Evolutionary conservation across 2,329 filamentous ascomycete species (phyloP), one percentile per base, ranked within the genome.

Genomic region (Ophiostoma sp.): DNA sequence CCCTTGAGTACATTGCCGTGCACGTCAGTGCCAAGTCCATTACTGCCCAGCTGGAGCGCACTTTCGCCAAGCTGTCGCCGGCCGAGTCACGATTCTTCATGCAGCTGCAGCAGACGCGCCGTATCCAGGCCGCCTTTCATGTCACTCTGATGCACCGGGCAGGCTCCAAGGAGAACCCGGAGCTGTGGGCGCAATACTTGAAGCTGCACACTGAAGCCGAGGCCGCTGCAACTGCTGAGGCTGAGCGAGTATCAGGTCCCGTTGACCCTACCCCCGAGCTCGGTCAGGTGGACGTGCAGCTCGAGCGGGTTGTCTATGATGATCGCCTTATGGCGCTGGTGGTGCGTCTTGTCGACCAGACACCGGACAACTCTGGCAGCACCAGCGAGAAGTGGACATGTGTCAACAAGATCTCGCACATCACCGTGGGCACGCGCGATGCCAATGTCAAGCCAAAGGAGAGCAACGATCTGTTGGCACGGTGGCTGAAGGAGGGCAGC

Each of bases 91-190:
- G 81, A 31, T 89, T 97, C 76, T 99, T 91, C 81, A 86, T 85
- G 75, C 87, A 92, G 71, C 85, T 99, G 44, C 86, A 90, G 78
- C 85, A 90, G 74, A 85, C 84, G 2, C 85, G 89, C 27, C 91
- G 95, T 69, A 81, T 98, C 6, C 94, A 98, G 79, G 77, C 85
- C n/a, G 85, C 89, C 57, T 99, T 98, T 78, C 95, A 99, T 78
- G 92, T 99, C 71, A 99, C 95, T 0, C 85, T 99, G 54, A 93
- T 97, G 78, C 95, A 99, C 79, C 89, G 90, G 66, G 88, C 89
- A 13, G 83, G 82, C 2, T 81, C 87, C 11, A 82, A 83, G 57
- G 80, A 89, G 39, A 79, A 89, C 73, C 85, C 89, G 0, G 86
- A 89, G 10, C 82, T 94, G 69, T 99, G 95, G 95, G 81, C 89